These are phyloP conservation scores for Sporothrix pseudoabietina DNA, from an alignment of 2,329 filamentous ascomycete genomes.

Conservation along the genomic window DNA sequence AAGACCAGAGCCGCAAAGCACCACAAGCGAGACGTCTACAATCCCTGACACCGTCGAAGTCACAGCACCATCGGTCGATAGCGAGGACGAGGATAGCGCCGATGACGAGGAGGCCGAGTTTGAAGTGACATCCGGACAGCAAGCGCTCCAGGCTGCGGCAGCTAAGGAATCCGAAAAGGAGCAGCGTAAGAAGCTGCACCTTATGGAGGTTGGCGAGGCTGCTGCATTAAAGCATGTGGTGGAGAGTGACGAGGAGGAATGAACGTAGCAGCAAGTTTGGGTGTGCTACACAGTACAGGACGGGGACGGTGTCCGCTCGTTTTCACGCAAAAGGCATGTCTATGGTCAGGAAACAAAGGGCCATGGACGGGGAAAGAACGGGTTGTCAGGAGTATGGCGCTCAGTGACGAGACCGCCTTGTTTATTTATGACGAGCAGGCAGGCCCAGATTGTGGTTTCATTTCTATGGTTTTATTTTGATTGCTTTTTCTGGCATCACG, in stretches of 20 bases:
- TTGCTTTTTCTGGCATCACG: neutral
- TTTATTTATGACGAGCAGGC: neutral
- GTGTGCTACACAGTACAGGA: too few species aligned
- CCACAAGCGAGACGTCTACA: neutral
- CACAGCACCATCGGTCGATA: conserved; percentile 36
- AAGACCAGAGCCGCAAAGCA: neutral
- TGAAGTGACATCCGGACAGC: conserved; percentile 45
- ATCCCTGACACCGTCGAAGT: conserved; percentile 34
- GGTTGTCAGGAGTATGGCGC: conserved; percentile 5
- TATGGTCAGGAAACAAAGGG: neutral
- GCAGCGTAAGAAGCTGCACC: conserved; percentile 58
- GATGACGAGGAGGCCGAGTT: conserved; percentile 49
- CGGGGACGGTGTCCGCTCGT: neutral
- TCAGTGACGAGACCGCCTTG: neutral
- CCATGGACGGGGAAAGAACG: neutral
- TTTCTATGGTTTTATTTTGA: neutral
- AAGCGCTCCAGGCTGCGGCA: conserved; percentile 49
- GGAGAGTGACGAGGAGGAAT: conserved; percentile 39
- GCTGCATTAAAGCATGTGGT: conserved; percentile 47
- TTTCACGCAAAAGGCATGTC: neutral
- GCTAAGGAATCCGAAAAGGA: conserved; percentile 50
- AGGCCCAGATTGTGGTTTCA: neutral
- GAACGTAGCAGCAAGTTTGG: conserved; percentile 2
- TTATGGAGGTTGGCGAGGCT: conserved; percentile 63
- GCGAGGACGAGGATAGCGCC: conserved; percentile 51